These are phyloP conservation scores for Alternaria arbusti DNA, from an alignment of 2,329 filamentous ascomycete genomes.

Conservation along the genomic window DNA sequence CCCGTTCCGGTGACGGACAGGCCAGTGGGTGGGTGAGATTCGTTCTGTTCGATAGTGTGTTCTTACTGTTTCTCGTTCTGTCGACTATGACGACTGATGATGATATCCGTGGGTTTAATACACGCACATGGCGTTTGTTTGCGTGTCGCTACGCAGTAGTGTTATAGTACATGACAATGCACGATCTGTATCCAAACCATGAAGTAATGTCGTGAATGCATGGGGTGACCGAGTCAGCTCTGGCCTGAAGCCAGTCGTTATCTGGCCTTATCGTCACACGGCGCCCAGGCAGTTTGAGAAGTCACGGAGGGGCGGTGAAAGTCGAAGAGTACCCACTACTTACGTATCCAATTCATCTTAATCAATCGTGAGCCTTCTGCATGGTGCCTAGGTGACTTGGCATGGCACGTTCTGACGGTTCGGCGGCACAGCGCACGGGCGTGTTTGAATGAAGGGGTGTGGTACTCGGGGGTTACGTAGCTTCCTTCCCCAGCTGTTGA, in stretches of 20 bases:
- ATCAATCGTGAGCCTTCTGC: slow-evolving; percentile 10
- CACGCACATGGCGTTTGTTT: slow-evolving; percentile 7
- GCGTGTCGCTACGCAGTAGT: background rate
- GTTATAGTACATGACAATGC: background rate
- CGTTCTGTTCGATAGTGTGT: background rate
- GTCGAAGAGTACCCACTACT: slow-evolving; percentile 2
- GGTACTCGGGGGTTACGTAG: slow-evolving; percentile 24
- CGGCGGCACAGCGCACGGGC: slow-evolving; percentile 21
- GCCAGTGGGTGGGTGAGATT: background rate
- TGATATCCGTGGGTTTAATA: slow-evolving; percentile 2
- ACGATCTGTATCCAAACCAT: background rate
- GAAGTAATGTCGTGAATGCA: background rate
- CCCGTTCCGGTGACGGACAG: slow-evolving; percentile 42
- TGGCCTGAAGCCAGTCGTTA: slow-evolving; percentile 19
- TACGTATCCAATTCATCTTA: slow-evolving; percentile 10
- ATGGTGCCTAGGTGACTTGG: slow-evolving; percentile 14
- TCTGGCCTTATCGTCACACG: slow-evolving; percentile 30
- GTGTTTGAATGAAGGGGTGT: slow-evolving; percentile 19
- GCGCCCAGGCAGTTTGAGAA: background rate
- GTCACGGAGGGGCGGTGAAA: background rate
- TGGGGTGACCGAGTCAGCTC: background rate
- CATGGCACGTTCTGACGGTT: slow-evolving; percentile 9
- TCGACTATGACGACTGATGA: slow-evolving; percentile 9
- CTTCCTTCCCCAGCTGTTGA: slow-evolving; percentile 22
- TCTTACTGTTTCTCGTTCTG: background rate